phyloP scores from a whole-genome alignment of 805 yeast species.

The Spencermartinsiella europaea region DNA sequence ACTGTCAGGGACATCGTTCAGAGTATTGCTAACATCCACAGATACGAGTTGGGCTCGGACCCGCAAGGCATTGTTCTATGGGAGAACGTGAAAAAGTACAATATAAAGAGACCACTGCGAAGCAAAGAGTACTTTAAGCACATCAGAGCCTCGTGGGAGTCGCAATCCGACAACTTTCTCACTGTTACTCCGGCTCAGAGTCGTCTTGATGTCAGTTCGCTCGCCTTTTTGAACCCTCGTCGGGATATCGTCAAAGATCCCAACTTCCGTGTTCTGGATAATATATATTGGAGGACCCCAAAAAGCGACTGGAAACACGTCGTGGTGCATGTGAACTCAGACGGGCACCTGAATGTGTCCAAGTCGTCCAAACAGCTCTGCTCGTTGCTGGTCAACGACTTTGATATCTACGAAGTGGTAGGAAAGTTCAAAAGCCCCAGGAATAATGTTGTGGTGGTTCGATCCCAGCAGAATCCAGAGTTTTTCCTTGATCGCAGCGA shows the following conservation, averaged over 20 bases:
- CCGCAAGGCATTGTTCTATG: conserved; percentile 26
- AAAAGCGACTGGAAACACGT: conserved; percentile 17
- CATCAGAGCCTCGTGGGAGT: conserved; percentile 22
- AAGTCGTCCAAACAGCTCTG: conserved; percentile 5
- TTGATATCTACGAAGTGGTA: conserved; percentile 16
- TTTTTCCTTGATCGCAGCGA: conserved; percentile 17
- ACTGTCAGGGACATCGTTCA: conserved; percentile 17
- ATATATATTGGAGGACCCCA: conserved; percentile 6
- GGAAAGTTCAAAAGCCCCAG: conserved; percentile 17
- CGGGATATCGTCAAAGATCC: conserved; percentile 25
- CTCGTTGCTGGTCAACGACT: conserved; percentile 7
- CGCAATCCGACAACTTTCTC: conserved; percentile 12
- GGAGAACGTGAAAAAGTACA: conserved; percentile 25
- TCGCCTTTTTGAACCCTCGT: conserved; percentile 31
- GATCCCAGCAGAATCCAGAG: conserved; percentile 22
- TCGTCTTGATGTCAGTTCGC: conserved; percentile 23
- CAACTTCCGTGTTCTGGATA: conserved; percentile 16
- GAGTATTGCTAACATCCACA: conserved; percentile 26
- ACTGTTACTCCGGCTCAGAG: conserved; percentile 20
- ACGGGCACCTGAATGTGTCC: conserved; percentile 8
- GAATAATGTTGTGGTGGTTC: conserved; percentile 20
- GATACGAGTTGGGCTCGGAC: conserved; percentile 26
- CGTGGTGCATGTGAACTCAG: conserved; percentile 8
- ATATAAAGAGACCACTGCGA: conserved; percentile 26
- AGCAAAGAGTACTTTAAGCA: conserved; percentile 20